Base-by-base conservation (phyloP, 176 grass and related monocot species). In the Luzula sylvatica region DNA sequence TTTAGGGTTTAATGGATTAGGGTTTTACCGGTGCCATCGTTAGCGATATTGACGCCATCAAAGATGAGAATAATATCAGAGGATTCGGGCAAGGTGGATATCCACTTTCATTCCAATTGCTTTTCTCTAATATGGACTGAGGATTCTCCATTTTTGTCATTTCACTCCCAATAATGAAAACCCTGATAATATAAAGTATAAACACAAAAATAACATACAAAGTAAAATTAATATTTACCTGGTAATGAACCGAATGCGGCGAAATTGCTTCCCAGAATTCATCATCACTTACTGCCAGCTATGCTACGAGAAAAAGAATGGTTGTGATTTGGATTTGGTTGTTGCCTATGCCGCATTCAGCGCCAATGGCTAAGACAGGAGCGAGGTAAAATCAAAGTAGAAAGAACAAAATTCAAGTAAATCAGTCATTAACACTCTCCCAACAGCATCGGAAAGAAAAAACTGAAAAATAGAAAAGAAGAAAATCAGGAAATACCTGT, bases 121-220 rank as follows among this genome's bases (percentile, higher is more conserved):
- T 29, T 96, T 96, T 19, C 92, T 80, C 38, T 89, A 72, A 74
- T 96, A 77, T 60, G 92, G 92, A 65, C 82, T 96, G n/a, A n/a
- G n/a, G n/a, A n/a, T n/a, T 70, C 89, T 84, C 84, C 89, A 89
- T 75, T 96, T 96, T 70, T 96, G 92, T 84, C 85, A 96, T 66
- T 96, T 81, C 54, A 86, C 50, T 20, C 85, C 92, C 53, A 96
- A 63, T 68, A 90, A 82, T 68, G 92, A 84, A 38, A 90, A 96
- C 67, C 90, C 90, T 96, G 61, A 25, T n/a, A 11, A 27, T 9
- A 60, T 30, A 69, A 27, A 39, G 38, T n/a, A n/a, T n/a, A n/a
- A n/a, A n/a, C n/a, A n/a, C 51, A 68, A 50, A 20, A 41, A 61
- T 74, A n/a, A 20, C 22, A 50, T 26, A 39, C 14, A 72, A 15